Percentiles rank a stretch among this genome's conserved stretches.
These are phyloP conservation scores for Helotiales sp. DNA, from an alignment of 2,329 filamentous ascomycete genomes.

Conservation along the genomic window DNA sequence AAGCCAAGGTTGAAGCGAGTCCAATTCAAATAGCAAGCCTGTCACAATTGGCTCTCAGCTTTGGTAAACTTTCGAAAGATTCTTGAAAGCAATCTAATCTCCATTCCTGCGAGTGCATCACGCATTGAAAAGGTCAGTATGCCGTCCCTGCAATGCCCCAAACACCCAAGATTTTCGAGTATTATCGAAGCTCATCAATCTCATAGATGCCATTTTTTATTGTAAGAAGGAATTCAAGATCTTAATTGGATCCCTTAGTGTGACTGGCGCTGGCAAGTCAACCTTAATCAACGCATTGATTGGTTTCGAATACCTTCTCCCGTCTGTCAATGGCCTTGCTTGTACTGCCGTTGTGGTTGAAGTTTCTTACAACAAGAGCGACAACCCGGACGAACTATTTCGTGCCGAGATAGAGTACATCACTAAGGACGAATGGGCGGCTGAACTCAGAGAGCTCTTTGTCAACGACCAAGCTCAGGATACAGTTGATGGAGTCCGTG, in stretches of 20 bases:
- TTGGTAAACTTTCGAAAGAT: not conserved
- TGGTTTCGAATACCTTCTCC: conserved; percentile 11
- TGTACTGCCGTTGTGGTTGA: conserved; percentile 23
- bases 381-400: conserved; percentile 5
- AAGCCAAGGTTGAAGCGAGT: not conserved
- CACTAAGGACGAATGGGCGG: conserved; percentile 14
- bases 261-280: conserved; percentile 62
- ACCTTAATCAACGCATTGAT: conserved; percentile 60
- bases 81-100: not conserved
- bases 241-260: conserved; percentile 49
- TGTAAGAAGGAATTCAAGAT: conserved; percentile 13
- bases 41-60: not conserved
- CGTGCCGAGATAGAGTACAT: conserved; percentile 13
- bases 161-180: not conserved
- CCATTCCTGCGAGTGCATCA: not conserved
- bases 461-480: no score
- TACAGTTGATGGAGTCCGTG: no score
- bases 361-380: conserved; percentile 16
- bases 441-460: conserved; percentile 19
- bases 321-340: conserved; percentile 10
- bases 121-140: conserved; percentile 5
- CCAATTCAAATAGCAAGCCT: conserved; percentile 1
- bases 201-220: conserved; percentile 6
- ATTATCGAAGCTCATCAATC: not conserved
- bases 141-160: no score